These are phyloP conservation scores for Diplodia sapinea DNA, from an alignment of 2,329 filamentous ascomycete genomes.

Conservation along the genomic window DNA sequence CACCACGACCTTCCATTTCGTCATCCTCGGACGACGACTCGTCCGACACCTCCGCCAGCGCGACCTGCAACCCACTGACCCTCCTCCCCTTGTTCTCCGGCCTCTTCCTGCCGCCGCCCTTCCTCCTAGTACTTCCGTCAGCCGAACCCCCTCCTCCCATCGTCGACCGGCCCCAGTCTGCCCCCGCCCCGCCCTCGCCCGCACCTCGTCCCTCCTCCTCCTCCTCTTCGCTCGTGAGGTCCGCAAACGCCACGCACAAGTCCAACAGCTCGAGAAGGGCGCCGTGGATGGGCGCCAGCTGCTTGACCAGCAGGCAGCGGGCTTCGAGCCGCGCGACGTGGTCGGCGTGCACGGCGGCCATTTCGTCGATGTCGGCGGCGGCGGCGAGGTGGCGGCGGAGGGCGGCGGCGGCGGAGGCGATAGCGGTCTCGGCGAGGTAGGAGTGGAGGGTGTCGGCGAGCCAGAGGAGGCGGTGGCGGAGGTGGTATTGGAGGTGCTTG, in stretches of 20 bases:
- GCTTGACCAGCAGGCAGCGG: conserved; percentile 72
- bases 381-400: conserved; percentile 64
- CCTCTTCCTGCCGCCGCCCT: conserved; percentile 32
- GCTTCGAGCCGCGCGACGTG: conserved; percentile 69
- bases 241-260: conserved; percentile 71
- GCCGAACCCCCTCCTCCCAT: conserved; percentile 40
- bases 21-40: conserved; percentile 37
- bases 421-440: conserved; percentile 76
- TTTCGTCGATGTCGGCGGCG: conserved; percentile 77
- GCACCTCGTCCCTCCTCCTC: conserved; percentile 39
- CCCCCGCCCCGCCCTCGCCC: neutral
- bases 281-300: conserved; percentile 72
- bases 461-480: conserved; percentile 76
- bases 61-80: conserved; percentile 27
- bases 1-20: conserved; percentile 43
- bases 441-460: conserved; percentile 76
- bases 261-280: conserved; percentile 79
- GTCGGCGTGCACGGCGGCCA: conserved; percentile 71
- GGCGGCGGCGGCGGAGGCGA: conserved; percentile 63
- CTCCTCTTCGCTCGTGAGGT: conserved; percentile 57
- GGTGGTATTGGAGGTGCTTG: conserved; percentile 49
- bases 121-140: conserved; percentile 32
- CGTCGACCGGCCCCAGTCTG: conserved; percentile 38
- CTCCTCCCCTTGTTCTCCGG: conserved; percentile 11
- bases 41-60: conserved; percentile 25